Base-by-base conservation (phyloP, 2,329 filamentous ascomycete genomes). In the Fusarium verticillioides region DNA sequence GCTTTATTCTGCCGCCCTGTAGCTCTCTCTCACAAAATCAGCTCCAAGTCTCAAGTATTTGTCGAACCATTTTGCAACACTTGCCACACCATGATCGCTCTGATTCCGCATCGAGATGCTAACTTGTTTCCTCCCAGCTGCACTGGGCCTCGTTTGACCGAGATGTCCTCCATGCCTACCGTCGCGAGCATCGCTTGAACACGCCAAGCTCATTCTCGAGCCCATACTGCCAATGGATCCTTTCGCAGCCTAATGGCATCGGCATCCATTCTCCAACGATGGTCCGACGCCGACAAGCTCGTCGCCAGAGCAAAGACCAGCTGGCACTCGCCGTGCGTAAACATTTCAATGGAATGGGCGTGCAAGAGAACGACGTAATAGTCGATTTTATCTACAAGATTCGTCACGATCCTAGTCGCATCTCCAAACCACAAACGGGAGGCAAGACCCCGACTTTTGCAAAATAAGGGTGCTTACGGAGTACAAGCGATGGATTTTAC, bases 281-380 rank as follows among this genome's bases (percentile, higher is more conserved):
- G 90, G 89, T 91, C 47, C 85, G 92, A 65, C 88, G 87, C 75
- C 90, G 89, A 73, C 85, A 90, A 52, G 87, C 90, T 77, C 85
- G 91, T 59, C 87, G 92, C 61, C 91, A 95, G 79, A 89, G 88
- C 77, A 93, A 93, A 79, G 91, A 94, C 42, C 88, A 93, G 73
- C 85, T 97, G 61, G 92, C 92, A 13, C 87, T 90, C 73, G 87
- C 89, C 4, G 92, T 95, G 54, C 87, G 93, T 73, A 95, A 94
- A 81, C 93, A 96, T 82, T 96, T 96, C 84, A 96, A 96, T 79
- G 90, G 90, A 39, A 87, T 93, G 73, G 92, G 92, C 21, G 89
- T 96, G 44, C 92, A 91, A 73, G 94, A 97, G 84, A 94, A 92
- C 79, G 94, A 96, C 77, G 91, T 95, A 73, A 92, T 96, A 64